Conservation (phyloP, 257 asterid species). For the Ilex aquifolium region DNA sequence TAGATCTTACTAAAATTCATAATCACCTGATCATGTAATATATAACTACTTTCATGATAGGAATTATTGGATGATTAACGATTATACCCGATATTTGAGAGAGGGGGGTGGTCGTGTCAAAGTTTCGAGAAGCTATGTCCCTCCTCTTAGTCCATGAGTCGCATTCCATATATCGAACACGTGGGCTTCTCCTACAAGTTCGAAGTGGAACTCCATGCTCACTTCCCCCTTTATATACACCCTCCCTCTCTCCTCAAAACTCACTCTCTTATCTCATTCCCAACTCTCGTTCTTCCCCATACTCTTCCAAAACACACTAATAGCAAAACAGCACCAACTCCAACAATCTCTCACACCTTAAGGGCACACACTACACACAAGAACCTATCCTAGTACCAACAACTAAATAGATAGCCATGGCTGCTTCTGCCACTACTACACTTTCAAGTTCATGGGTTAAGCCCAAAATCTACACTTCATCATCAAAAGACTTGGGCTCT, state of each 20-base stretch:
- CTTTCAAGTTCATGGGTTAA: conserved; percentile 37
- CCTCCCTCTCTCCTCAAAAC: conserved; percentile 16
- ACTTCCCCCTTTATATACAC: conserved; percentile 41
- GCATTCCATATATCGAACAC: conserved; percentile 46
- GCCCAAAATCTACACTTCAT: conserved; percentile 20
- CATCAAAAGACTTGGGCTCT: conserved; percentile 11
- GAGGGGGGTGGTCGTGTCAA: conserved; percentile 29
- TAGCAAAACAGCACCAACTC: background rate
- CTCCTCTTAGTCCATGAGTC: conserved; percentile 12
- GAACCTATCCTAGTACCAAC: background rate
- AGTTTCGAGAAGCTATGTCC: conserved; percentile 34
- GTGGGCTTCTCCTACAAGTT: conserved; percentile 58
- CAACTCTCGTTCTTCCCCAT: conserved; percentile 5
- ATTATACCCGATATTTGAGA: background rate
- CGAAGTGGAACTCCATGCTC: conserved; percentile 41
- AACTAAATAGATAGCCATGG: conserved; percentile 50
- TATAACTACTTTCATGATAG: no score
- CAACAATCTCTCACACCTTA: background rate
- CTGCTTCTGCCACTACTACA: conserved; percentile 17
- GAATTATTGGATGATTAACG: no score
- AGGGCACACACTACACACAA: no score
- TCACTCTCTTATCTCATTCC: background rate
- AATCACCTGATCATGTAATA: no score
- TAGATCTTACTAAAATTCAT: no score
- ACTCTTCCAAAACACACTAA: conserved; percentile 5